Percentiles rank a stretch among this genome's conserved stretches.
These are phyloP conservation scores for Backusella sp. DNA, from an alignment of 192 early-diverging fungal species.

Conservation along the genomic window DNA sequence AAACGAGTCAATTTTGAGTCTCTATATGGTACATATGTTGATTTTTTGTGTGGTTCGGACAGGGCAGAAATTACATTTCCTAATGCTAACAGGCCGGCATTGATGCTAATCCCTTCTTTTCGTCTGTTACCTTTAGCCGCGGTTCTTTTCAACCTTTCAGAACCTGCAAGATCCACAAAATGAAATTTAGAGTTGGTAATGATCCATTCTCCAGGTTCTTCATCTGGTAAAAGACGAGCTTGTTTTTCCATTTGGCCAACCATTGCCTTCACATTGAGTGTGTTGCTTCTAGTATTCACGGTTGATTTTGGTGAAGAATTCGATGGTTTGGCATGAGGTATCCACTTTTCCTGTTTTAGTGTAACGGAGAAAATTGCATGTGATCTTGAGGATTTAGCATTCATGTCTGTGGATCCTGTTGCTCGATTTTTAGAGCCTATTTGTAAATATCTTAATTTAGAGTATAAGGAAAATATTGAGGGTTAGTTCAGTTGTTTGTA, in stretches of 20 bases:
- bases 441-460: slow-evolving; percentile 45
- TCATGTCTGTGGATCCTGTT: slow-evolving; percentile 96
- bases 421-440: slow-evolving; percentile 75
- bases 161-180: slow-evolving; percentile 98
- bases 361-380: slow-evolving; percentile 96
- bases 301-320: background rate
- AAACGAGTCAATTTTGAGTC: slow-evolving; percentile 97
- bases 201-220: slow-evolving; percentile 51
- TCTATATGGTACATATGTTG: slow-evolving; percentile 87
- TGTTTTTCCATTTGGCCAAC: slow-evolving; percentile 31
- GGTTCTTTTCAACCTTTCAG: slow-evolving; percentile 92
- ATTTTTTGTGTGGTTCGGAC: slow-evolving; percentile 65
- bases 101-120: slow-evolving; percentile 96
- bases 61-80: slow-evolving; percentile 98
- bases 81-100: slow-evolving; percentile 90
- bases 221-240: background rate
- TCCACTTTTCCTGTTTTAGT: slow-evolving; percentile 72
- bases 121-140: slow-evolving; percentile 89
- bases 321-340: slow-evolving; percentile 9
- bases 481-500: background rate
- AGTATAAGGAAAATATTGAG: background rate
- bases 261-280: slow-evolving; percentile 28
- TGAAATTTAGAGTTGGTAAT: slow-evolving; percentile 86
- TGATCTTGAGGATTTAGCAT: slow-evolving; percentile 88
- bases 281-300: background rate